These are phyloP conservation scores for Solanum bukasovii DNA, from an alignment of 257 asterid species.

Conservation along the genomic window DNA sequence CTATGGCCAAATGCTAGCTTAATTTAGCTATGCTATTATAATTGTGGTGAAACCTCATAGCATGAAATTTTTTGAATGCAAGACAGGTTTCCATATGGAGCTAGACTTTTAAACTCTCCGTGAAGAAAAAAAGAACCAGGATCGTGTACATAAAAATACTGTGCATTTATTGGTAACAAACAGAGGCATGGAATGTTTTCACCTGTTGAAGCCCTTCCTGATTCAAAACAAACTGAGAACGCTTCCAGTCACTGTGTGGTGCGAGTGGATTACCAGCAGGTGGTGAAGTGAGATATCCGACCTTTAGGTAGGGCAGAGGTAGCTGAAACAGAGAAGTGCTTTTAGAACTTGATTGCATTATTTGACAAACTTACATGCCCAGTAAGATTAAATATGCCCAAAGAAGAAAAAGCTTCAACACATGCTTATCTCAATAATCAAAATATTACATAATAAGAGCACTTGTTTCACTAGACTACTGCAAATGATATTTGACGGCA, in stretches of 20 bases:
- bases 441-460: background rate
- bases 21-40: background rate
- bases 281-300: conserved; percentile 88
- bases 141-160: background rate
- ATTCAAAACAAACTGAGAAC: conserved; percentile 64
- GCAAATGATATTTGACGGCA: background rate
- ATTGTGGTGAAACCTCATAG: background rate
- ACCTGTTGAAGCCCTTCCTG: conserved; percentile 97
- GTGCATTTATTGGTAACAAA: background rate
- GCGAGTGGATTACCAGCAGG: conserved; percentile 84
- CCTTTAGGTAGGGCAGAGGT: conserved; percentile 87
- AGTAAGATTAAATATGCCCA: background rate
- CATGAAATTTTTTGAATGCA: background rate
- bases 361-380: background rate
- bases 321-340: conserved; percentile 49
- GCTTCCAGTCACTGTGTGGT: conserved; percentile 95
- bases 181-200: background rate
- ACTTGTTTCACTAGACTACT: background rate
- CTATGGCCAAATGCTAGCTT: background rate
- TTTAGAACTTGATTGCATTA: conserved; percentile 4
- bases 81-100: background rate
- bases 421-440: background rate
- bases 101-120: background rate
- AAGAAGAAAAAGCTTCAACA: background rate
- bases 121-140: background rate